Base-by-base conservation (phyloP, 2,329 filamentous ascomycete genomes). In the Lecanicillium sp. region DNA sequence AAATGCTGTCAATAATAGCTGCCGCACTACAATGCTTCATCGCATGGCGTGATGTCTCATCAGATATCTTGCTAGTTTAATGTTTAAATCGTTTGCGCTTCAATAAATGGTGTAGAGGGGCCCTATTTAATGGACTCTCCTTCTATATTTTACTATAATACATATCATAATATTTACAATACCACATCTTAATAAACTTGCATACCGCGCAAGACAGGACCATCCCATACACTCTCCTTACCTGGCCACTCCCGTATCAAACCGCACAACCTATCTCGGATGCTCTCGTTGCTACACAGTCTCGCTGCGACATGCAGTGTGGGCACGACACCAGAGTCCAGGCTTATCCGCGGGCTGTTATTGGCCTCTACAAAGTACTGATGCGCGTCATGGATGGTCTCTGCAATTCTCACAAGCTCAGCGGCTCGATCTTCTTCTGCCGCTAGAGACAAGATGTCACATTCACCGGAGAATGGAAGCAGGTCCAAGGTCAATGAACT, bases 211-310 rank as follows among this genome's bases (percentile, higher is more conserved):
- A 49, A 30, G n/a, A 33, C 39, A 14, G 47, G 43, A 12, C 46
- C 45, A 17, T 49, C 46, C 46, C 46, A 49, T n/a, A 49, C 25
- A 27, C 45, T 44, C 34, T 47, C 46, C 14, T 35, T 39, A 31
- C 37, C 34, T 1, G 45, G 46, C 46, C 46, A 48, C 17, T 38
- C 39, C 7, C 25, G 40, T 20, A 46, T 46, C 39, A 45, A 35
- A 5, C 15, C 15, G 10, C 42, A 32, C 15, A 48, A 15, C 17
- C 35, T 39, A 27, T 39, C 36, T 29, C 28, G 44, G 20, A 41
- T 40, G 10, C n/a, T 18, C 13, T 17, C 25, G 12, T 46, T 41
- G 10, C 35, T 20, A 30, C 46, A 48, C 17, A 39, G 39, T 2
- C 18, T 41, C 15, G 40, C 40, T 2, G 41, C 41, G 4, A 44